Conservation (phyloP, 805 yeast genomes). For the Zygosaccharomyces bisporus region DNA sequence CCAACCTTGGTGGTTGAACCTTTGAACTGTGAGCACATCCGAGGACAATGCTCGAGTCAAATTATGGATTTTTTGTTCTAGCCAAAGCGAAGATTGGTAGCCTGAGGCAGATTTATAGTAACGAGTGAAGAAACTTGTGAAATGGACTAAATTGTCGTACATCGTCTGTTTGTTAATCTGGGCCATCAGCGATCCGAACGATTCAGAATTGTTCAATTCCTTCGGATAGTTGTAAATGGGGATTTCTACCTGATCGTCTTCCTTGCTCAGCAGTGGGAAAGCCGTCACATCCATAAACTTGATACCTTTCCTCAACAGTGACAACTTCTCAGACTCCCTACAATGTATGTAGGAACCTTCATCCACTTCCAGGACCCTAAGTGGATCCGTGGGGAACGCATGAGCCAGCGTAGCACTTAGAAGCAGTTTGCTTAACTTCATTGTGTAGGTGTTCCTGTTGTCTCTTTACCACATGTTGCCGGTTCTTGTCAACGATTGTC, state of each 20-base stretch:
- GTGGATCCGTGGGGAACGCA: slow-evolving; percentile 15
- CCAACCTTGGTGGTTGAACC: slow-evolving; percentile 67
- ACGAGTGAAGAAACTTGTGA: slow-evolving; percentile 70
- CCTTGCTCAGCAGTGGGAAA: slow-evolving; percentile 23
- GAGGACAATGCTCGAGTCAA: slow-evolving; percentile 28
- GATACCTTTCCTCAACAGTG: slow-evolving; percentile 44
- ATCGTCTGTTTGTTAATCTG: slow-evolving; percentile 47
- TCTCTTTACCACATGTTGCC: not conserved
- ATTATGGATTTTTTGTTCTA: slow-evolving; percentile 45
- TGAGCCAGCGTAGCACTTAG: not conserved
- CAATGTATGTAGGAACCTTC: slow-evolving; percentile 29
- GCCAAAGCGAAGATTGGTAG: slow-evolving; percentile 65
- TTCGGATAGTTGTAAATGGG: slow-evolving; percentile 50
- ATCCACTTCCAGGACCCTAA: slow-evolving; percentile 26
- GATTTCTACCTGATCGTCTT: slow-evolving; percentile 18
- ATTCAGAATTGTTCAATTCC: slow-evolving; percentile 35
- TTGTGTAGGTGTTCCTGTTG: not conserved
- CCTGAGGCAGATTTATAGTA: slow-evolving; percentile 76
- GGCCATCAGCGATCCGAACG: slow-evolving; percentile 41
- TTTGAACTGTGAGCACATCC: slow-evolving; percentile 42
- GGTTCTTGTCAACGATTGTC: not conserved
- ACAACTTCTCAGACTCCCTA: slow-evolving; percentile 43
- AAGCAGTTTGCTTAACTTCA: slow-evolving; percentile 2
- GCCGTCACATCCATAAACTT: slow-evolving; percentile 63
- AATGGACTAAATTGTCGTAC: slow-evolving; percentile 52